A percentile compares a stretch with the other conserved stretches of the same genome.
Evolutionary conservation across 2,329 filamentous ascomycete species (phyloP).

Genomic region (Alternaria arbusti): DNA sequence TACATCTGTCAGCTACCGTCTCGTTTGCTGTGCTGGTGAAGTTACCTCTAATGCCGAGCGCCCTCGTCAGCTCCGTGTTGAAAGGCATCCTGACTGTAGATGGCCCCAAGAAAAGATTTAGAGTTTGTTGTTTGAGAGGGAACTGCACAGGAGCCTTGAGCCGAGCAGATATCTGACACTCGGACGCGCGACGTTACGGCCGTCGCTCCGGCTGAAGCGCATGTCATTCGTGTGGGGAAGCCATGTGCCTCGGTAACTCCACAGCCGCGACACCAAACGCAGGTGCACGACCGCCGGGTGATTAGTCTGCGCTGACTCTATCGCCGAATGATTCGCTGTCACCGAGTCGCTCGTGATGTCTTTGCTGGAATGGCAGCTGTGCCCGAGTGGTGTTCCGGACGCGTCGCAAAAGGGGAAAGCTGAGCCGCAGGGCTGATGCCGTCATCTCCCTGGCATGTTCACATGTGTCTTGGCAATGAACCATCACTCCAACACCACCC

Average conservation of each 20-base stretch:
- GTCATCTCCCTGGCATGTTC: neutral
- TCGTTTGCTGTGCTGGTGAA: neutral
- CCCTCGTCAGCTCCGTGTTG: slow-evolving; percentile 68
- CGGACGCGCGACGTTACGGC: slow-evolving; percentile 11
- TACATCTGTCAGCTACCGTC: slow-evolving; percentile 56
- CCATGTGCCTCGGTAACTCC: slow-evolving; percentile 35
- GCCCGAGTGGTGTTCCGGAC: neutral
- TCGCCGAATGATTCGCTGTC: slow-evolving; percentile 16
- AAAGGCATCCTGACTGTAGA: slow-evolving; percentile 60
- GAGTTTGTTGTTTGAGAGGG: neutral
- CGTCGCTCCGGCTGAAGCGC: slow-evolving; percentile 20
- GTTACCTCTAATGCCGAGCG: slow-evolving; percentile 62
- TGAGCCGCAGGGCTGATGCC: neutral
- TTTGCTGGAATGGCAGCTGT: neutral
- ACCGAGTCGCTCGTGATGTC: neutral
- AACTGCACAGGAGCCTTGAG: neutral
- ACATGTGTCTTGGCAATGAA: slow-evolving; percentile 11
- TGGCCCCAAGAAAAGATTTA: neutral
- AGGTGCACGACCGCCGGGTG: slow-evolving; percentile 10
- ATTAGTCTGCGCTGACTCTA: slow-evolving; percentile 3
- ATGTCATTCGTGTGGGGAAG: slow-evolving; percentile 34
- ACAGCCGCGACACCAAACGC: slow-evolving; percentile 22
- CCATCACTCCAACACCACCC: neutral
- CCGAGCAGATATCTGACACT: slow-evolving; percentile 9
- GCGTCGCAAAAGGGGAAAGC: neutral